Evolutionary conservation across 441 rosid genomes (phyloP), one percentile per base, ranked within the genome.

Genomic region (Brassica hybrid): DNA sequence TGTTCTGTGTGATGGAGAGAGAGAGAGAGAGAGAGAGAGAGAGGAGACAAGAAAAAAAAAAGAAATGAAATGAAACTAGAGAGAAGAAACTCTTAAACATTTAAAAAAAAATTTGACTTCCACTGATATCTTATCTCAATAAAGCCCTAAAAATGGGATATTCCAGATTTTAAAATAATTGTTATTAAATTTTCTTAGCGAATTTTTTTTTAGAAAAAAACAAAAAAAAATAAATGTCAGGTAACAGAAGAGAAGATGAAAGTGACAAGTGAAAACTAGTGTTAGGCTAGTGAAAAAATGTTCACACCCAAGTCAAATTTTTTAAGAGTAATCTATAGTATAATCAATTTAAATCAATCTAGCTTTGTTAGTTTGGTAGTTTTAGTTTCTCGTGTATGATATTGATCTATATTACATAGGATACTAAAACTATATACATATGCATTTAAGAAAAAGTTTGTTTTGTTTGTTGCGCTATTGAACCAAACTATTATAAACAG

Each of bases 101-200:
- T 83, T 27, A 27, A 81, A 21, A 21, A 21, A 21, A 21, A 19
- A 19, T 0, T 66, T 74, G 73, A 75, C 82, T 64, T 77, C 78
- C 80, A 81, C 77, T 54, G 69, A 80, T 85, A 67, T 84, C 85
- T 76, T 65, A 81, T 80, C 87, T 76, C 65, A 80, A 77, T 60
- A 80, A 80, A 75, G 83, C 83, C 83, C 83, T 67, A 73, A 83
- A 79, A 83, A 36, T 61, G 64, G 79, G 78, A 65, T 62, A 73
- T 79, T 81, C 69, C 72, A 71, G 65, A 79, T 77, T 83, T 80
- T 72, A 32, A 17, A 76, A 67, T 25, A 69, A 57, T 71, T 80
- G 32, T 68, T 73, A 16, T 67, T 75, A 56, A 75, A 69, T 65
- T 19, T 57, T 66, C 2, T 67, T 60, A 11, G 67, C 76, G 16